Conservation (phyloP, 2,329 filamentous ascomycete genomes). For the Penicillium polonicum region DNA sequence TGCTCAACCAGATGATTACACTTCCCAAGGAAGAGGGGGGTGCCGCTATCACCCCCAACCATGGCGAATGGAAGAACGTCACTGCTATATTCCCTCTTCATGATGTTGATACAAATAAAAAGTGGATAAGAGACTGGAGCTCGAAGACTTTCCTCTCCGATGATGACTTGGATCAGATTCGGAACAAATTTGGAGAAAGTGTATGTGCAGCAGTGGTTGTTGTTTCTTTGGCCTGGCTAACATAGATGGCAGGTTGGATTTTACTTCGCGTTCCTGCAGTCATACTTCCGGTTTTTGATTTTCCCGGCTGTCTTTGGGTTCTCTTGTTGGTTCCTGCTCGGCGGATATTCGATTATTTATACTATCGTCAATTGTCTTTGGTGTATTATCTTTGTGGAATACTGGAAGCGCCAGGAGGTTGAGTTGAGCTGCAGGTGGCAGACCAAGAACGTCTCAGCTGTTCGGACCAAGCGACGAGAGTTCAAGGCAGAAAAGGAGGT, state of each 20-base stretch:
- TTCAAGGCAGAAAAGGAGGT: slow-evolving; percentile 77
- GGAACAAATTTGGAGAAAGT: slow-evolving; percentile 71
- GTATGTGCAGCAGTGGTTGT: slow-evolving; percentile 22
- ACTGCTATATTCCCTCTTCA: slow-evolving; percentile 77
- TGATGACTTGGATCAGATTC: slow-evolving; percentile 71
- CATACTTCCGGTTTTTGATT: slow-evolving; percentile 85
- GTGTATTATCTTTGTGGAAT: slow-evolving; percentile 89
- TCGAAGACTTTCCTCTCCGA: slow-evolving; percentile 49
- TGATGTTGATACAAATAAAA: slow-evolving; percentile 71
- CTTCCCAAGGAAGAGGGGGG: slow-evolving; percentile 72
- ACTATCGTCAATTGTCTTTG: slow-evolving; percentile 77
- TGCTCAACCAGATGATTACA: slow-evolving; percentile 83
- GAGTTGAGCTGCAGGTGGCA: slow-evolving; percentile 90
- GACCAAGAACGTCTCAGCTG: slow-evolving; percentile 78
- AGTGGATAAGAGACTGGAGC: slow-evolving; percentile 75
- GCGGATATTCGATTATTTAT: slow-evolving; percentile 80
- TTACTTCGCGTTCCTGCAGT: slow-evolving; percentile 92
- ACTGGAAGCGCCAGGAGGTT: slow-evolving; percentile 90
- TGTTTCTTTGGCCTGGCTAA: background rate
- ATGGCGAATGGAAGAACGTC: slow-evolving; percentile 71
- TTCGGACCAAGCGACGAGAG: slow-evolving; percentile 73
- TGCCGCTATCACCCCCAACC: slow-evolving; percentile 70
- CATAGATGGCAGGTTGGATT: slow-evolving; percentile 66
- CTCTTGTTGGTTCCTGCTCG: slow-evolving; percentile 75
- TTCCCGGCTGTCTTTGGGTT: slow-evolving; percentile 80